Evolutionary conservation across 2,329 filamentous ascomycete species (phyloP).

Genomic region (Sordariomycetes sp.): DNA sequence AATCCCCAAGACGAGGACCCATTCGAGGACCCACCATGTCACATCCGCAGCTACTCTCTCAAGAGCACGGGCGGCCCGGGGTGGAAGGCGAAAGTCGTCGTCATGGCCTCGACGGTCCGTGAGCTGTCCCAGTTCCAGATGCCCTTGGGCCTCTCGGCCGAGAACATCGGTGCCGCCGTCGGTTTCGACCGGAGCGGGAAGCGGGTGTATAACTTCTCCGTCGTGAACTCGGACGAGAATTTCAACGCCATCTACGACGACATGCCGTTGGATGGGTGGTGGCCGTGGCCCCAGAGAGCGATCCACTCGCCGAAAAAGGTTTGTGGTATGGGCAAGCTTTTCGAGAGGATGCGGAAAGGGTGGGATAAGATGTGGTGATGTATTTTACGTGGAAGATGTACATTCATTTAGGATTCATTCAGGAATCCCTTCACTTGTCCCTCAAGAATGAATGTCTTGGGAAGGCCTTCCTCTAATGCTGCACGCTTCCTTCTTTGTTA

Average conservation of each 20-base stretch:
- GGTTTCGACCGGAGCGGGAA: background rate
- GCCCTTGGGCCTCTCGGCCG: background rate
- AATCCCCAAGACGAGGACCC: background rate
- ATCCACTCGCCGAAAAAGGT: background rate
- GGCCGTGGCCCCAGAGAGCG: background rate
- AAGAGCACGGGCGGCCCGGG: background rate
- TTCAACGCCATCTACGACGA: background rate
- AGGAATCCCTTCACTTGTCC: background rate
- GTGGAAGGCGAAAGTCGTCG: background rate
- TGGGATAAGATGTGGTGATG: background rate
- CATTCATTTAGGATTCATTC: background rate
- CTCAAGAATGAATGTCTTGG: background rate
- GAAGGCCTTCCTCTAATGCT: background rate
- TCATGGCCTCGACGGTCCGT: background rate
- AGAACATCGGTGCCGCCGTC: background rate
- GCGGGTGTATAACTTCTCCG: background rate
- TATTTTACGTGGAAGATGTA: background rate
- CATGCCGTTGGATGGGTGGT: background rate
- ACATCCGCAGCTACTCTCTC: background rate
- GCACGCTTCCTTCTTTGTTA: background rate
- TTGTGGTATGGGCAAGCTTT: background rate
- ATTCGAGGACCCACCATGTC: background rate
- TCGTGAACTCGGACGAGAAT: background rate
- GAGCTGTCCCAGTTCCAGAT: background rate
- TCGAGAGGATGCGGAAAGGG: background rate